These are phyloP conservation scores for Cryoendolithus antarcticus DNA, from an alignment of 2,329 filamentous ascomycete genomes.

Conservation along the genomic window DNA sequence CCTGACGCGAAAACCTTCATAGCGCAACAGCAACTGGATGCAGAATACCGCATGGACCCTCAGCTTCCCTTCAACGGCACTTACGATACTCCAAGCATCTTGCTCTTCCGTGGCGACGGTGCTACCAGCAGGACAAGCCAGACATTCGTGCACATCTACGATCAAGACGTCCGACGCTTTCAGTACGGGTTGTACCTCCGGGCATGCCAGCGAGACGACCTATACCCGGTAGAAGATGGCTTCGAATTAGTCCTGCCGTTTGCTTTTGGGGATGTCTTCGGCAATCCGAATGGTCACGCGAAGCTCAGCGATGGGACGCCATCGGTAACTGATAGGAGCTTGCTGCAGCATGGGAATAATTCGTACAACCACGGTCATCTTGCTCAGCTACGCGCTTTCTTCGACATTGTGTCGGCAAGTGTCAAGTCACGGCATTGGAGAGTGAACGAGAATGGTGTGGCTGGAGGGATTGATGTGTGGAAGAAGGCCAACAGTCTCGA, in stretches of 20 bases:
- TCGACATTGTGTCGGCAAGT: slow-evolving; percentile 6
- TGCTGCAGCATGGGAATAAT: slow-evolving; percentile 9
- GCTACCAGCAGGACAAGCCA: no score
- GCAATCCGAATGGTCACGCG: slow-evolving; percentile 1
- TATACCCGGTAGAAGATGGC: slow-evolving; percentile 3
- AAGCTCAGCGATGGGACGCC: slow-evolving; percentile 5
- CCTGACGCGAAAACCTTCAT: no score
- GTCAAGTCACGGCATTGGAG: slow-evolving; percentile 5
- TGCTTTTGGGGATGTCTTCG: neutral
- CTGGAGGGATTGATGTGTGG: slow-evolving; percentile 8
- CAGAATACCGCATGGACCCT: no score
- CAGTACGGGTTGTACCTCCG: slow-evolving; percentile 1
- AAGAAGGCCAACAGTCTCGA: slow-evolving; percentile 8
- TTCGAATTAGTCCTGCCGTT: slow-evolving; percentile 3
- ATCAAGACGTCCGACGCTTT: no score
- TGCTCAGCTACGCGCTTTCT: slow-evolving; percentile 6
- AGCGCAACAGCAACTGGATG: no score
- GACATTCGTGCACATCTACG: no score
- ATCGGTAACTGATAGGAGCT: neutral
- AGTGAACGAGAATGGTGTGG: slow-evolving; percentile 7
- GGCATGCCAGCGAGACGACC: neutral
- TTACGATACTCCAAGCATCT: no score
- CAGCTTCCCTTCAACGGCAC: no score
- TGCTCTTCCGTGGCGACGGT: no score
- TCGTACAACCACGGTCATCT: slow-evolving; percentile 7